These are phyloP conservation scores for Cetraspora pellucida DNA, from an alignment of 192 early-diverging fungal genomes.

Conservation along the genomic window DNA sequence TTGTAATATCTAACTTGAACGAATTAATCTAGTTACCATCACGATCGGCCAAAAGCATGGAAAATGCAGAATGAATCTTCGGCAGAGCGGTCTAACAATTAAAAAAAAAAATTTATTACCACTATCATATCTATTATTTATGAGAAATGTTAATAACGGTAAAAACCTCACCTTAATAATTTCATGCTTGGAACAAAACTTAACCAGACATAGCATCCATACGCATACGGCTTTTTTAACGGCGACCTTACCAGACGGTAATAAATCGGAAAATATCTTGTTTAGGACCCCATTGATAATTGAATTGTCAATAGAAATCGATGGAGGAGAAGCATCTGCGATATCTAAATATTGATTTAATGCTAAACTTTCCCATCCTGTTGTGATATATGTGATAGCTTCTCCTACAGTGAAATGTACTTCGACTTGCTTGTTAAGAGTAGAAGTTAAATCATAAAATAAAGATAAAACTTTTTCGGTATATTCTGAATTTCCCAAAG, in stretches of 20 bases:
- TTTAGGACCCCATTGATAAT: slow-evolving; percentile 53
- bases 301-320: slow-evolving; percentile 25
- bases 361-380: slow-evolving; percentile 67
- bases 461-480: slow-evolving; percentile 43
- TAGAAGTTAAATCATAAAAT: slow-evolving; percentile 59
- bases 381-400: slow-evolving; percentile 63
- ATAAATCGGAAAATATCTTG: slow-evolving; percentile 56
- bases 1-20: no score
- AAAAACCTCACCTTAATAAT: slow-evolving; percentile 48
- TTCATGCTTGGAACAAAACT: slow-evolving; percentile 61
- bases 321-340: slow-evolving; percentile 46
- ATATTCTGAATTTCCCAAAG: slow-evolving; percentile 44
- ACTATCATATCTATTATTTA: background rate
- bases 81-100: slow-evolving; percentile 47
- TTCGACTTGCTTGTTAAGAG: slow-evolving; percentile 77
- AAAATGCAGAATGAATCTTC: slow-evolving; percentile 76
- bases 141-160: background rate
- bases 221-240: slow-evolving; percentile 71
- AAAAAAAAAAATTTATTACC: background rate
- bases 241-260: slow-evolving; percentile 54
- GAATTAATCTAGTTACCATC: slow-evolving; percentile 67
- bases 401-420: slow-evolving; percentile 86
- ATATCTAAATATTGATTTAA: slow-evolving; percentile 77
- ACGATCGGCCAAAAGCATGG: slow-evolving; percentile 73
- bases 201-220: slow-evolving; percentile 79